Evolutionary conservation across 106 monocot genomes (phyloP), one percentile per base, ranked within the genome.

Genomic region (Acorus gramineus): DNA sequence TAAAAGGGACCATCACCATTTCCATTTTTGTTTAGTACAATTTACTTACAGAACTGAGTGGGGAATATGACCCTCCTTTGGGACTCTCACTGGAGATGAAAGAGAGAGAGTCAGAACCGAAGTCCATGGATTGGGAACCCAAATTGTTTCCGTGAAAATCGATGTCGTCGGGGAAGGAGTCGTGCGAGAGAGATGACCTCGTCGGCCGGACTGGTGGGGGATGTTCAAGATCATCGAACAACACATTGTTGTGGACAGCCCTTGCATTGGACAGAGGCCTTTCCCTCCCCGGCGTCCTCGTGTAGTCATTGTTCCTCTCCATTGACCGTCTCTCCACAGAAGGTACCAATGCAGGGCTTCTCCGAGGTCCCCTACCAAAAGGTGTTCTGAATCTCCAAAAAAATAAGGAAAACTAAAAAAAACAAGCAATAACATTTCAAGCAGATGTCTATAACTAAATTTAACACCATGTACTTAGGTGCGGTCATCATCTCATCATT

Each of bases 121-220:
- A 68, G 59, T 76, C 76, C 46, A 68, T 53, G 7, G 69, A 61
- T 52, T 13, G 52, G 28, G 61, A 62, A 62, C 5, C 53, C 28
- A 50, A 28, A 28, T 28, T 47, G 57, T 8, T 59, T 54, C 59
- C 59, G 3, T 9, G 56, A 52, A 60, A 60, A 63, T 61, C 66
- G 13, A 44, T 11, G 47, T 72, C 28, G 28, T 28, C 28, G 28
- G 28, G 63, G n/a, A 72, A 57, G 7, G 64, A 72, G 9, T 64
- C 56, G 7, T 11, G 56, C 14, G 61, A 53, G 2, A 1, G 42
- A 6, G 14, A 6, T 9, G 9, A 52, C 9, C 48, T 49, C 3
- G 4, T n/a, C 4, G 28, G 6, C 1, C 59, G 44, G 44, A 8
- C 1, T 9, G 59, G 4, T 55, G 55, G 4, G 44, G 28, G 28